Evolutionary conservation across 2,329 filamentous ascomycete genomes (phyloP).

Genomic region (Monosporascus ibericus): DNA sequence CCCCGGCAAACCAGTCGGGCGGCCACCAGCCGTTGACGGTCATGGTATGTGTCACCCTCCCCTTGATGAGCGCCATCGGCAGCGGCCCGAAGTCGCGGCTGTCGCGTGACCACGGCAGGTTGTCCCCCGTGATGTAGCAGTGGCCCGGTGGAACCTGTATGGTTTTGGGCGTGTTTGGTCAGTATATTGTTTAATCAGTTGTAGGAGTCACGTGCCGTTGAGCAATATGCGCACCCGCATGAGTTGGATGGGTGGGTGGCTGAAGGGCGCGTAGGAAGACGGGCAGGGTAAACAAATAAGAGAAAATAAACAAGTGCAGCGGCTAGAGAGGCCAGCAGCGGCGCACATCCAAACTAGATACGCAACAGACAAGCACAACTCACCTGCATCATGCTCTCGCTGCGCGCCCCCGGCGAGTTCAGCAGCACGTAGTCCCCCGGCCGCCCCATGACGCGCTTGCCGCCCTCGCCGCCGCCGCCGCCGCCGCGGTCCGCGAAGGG

Average conservation of each 20-base stretch:
- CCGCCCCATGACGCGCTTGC: conserved; percentile 76
- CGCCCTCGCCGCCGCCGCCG: conserved; percentile 38
- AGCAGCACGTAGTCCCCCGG: conserved; percentile 70
- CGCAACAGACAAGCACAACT: conserved; percentile 1
- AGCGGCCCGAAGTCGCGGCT: conserved; percentile 82
- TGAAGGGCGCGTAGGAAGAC: too few species aligned
- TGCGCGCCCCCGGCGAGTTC: conserved; percentile 49
- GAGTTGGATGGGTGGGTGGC: too few species aligned
- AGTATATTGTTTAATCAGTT: too few species aligned
- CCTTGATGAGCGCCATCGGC: conserved; percentile 75
- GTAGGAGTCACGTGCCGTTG: too few species aligned
- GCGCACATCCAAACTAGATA: too few species aligned
- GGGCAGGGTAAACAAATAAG: not conserved
- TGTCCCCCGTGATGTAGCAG: conserved; percentile 88
- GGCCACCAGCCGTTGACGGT: conserved; percentile 33
- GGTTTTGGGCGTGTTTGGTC: not conserved
- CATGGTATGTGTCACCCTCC: conserved; percentile 66
- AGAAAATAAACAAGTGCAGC: not conserved
- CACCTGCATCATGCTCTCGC: conserved; percentile 61
- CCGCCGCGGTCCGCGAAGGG: conserved; percentile 53
- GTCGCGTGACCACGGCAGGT: conserved; percentile 76
- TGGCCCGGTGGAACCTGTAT: conserved; percentile 79
- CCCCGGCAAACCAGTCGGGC: conserved; percentile 43
- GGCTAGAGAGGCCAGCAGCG: not conserved
- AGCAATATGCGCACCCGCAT: too few species aligned